phyloP scores from a whole-genome alignment of 331 rosid species.

The Malus hybrid region DNA sequence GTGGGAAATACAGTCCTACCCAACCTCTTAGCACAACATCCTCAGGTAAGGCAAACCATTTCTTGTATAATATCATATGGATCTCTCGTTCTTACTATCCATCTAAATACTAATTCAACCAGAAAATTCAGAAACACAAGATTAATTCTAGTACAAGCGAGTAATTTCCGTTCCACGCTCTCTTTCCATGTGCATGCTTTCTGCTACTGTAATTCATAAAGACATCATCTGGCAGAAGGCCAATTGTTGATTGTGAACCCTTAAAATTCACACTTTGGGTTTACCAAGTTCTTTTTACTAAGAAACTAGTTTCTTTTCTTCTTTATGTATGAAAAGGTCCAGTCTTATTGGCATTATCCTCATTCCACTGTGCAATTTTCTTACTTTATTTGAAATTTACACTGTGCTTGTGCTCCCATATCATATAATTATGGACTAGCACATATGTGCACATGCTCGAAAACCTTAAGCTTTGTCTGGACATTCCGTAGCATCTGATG shows the following conservation, averaged over 20 bases:
- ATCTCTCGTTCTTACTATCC: neutral
- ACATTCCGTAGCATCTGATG: neutral
- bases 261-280: too few relatives aligned
- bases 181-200: neutral
- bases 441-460: neutral
- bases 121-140: neutral
- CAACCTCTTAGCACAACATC: conserved; percentile 53
- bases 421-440: neutral
- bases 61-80: neutral
- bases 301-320: too few relatives aligned
- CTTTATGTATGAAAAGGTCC: too few relatives aligned
- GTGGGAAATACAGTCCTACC: conserved; percentile 49
- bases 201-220: too few relatives aligned
- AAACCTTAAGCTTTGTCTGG: neutral
- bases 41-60: conserved; percentile 49
- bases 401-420: too few relatives aligned
- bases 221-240: too few relatives aligned
- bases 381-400: too few relatives aligned
- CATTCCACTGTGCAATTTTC: too few relatives aligned
- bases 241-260: too few relatives aligned
- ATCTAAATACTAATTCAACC: neutral
- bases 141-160: neutral
- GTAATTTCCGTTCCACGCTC: neutral
- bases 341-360: too few relatives aligned
- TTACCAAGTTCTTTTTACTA: too few relatives aligned